Evolutionary conservation across 225 moss, liverwort and hornwort genomes (phyloP), one percentile per base, ranked within the genome.

Genomic region (Climacium dendroides): DNA sequence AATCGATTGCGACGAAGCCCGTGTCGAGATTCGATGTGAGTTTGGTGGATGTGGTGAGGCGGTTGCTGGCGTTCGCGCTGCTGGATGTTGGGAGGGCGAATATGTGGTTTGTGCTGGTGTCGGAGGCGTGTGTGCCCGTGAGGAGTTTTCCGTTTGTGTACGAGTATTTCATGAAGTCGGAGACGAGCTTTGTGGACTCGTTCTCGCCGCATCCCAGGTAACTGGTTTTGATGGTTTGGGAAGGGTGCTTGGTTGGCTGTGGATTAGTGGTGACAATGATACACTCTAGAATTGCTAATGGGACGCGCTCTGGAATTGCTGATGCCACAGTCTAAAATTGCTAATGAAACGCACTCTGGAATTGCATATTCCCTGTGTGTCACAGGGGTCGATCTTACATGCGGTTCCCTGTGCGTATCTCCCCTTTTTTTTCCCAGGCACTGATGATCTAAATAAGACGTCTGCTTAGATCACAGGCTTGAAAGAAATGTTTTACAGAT

Each of bases 61-160:
- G 94, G n/a, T 53, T 94, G 90, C 84, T 94, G 59, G 92, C 91
- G 50, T 94, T 94, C 18, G 94, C 94, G 7, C n/a, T 94, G 55
- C 66, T 94, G 74, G 94, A 94, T 39, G 15, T 22, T 0, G 55
- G 10, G 14, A 64, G 73, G 26, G 87, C 92, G 43, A 94, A 94
- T 53, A 69, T 92, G 91, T 94, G 93, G 93, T 94, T 94, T 24
- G 88, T 87, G 37, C 52, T 94, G 5, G 87, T 92, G 29, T 94
- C 92, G 8, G 93, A 94, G 53, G 82, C 93, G 41, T 94, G 93
- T 48, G 6, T 92, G 55, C 93, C 93, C 3, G 89, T 92, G 37
- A 88, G 93, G 32, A 87, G 91, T 65, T 94, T 94, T 29, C 89
- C 92, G 7, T 91, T 47, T 24, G 79, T 94, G 15, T 94, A 94